Conservation (phyloP, 345 rosid genomes). For the Syzygium jambos region DNA sequence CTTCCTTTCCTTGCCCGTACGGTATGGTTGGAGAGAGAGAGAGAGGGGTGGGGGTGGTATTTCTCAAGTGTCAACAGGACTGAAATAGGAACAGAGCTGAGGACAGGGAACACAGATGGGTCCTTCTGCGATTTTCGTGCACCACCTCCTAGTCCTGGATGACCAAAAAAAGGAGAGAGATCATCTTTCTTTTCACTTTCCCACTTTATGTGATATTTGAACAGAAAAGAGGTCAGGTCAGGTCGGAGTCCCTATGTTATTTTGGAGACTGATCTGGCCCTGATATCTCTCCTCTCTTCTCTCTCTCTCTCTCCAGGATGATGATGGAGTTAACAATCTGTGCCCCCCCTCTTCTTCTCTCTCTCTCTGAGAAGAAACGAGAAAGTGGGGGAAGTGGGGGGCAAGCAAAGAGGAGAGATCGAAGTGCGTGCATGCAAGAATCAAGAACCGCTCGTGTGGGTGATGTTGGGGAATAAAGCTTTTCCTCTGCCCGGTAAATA, state of each 20-base stretch:
- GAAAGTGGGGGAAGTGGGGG: not conserved
- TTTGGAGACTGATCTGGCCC: not conserved
- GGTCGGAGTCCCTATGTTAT: not conserved
- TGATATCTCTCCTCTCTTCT: not conserved
- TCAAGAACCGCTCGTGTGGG: slow-evolving; percentile 68
- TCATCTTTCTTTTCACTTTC: not conserved
- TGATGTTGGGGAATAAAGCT: slow-evolving; percentile 5
- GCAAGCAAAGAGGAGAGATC: slow-evolving; percentile 6
- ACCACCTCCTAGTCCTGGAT: not conserved
- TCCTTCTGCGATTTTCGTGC: not conserved
- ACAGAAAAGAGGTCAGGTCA: not conserved
- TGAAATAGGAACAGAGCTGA: not conserved
- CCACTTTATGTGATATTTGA: not conserved
- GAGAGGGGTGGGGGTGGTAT: not conserved
- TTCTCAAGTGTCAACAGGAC: not conserved
- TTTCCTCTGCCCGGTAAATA: not conserved
- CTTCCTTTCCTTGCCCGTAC: not conserved
- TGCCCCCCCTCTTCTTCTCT: not conserved
- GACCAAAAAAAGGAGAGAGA: not conserved
- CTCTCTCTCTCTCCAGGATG: not conserved
- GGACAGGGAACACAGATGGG: not conserved
- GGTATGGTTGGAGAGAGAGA: not conserved
- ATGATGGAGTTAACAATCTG: not conserved
- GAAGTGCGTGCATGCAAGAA: not conserved
- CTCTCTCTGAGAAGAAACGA: not conserved